Evolutionary conservation across 1,284 basidiomycete species (phyloP).

Genomic region (Rugosomyces carneus): DNA sequence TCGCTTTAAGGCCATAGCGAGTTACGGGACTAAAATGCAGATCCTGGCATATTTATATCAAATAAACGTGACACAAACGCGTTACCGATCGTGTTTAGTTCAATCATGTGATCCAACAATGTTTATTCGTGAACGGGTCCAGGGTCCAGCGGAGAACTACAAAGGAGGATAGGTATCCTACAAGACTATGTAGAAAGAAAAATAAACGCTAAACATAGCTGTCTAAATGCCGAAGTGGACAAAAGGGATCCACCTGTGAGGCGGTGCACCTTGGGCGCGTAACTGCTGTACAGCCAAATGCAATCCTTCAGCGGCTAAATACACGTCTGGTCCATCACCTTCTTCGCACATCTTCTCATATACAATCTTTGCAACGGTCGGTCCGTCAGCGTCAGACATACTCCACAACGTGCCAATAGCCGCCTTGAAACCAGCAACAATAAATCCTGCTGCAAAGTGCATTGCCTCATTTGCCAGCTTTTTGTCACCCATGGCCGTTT

Average conservation of each 20-base stretch:
- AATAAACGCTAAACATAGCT: background rate
- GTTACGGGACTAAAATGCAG: background rate
- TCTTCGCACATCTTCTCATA: slow-evolving; percentile 17
- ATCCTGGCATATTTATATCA: slow-evolving; percentile 1
- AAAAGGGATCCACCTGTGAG: slow-evolving; percentile 23
- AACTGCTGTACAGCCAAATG: slow-evolving; percentile 19
- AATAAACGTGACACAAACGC: slow-evolving; percentile 6
- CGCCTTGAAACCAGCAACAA: slow-evolving; percentile 27
- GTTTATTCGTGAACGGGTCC: no score
- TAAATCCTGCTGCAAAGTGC: slow-evolving; percentile 29
- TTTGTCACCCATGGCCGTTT: slow-evolving; percentile 26
- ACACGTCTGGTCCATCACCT: slow-evolving; percentile 9
- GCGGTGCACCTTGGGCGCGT: slow-evolving; percentile 14
- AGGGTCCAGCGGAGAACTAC: no score
- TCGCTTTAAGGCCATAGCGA: slow-evolving; percentile 18
- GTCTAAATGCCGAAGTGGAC: slow-evolving; percentile 16
- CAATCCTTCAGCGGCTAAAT: slow-evolving; percentile 19
- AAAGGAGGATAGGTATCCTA: background rate
- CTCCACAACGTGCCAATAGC: slow-evolving; percentile 30
- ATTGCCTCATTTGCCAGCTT: slow-evolving; percentile 21
- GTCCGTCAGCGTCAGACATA: slow-evolving; percentile 23
- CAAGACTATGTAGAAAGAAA: no score
- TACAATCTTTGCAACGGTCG: slow-evolving; percentile 18
- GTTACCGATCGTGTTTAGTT: slow-evolving; percentile 15
- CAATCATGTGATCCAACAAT: background rate